Conservation (phyloP, 192 early-diverging fungal species). For the Allomyces arbusculus region DNA sequence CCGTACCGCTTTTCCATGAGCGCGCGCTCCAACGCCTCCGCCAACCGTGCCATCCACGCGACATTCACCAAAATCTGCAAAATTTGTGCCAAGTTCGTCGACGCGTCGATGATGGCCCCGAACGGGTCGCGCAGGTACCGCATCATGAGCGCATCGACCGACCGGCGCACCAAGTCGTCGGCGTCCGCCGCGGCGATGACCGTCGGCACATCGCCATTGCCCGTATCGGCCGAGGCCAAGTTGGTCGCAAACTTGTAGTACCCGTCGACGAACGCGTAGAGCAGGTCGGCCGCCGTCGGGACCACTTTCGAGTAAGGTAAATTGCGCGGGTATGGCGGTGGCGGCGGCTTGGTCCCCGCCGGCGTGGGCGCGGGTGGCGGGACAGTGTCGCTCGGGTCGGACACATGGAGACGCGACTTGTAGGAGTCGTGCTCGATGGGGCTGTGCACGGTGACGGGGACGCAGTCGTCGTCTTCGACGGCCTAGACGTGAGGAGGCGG, state of each 20-base stretch:
- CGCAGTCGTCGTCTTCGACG: conserved; percentile 61
- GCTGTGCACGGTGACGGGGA: conserved; percentile 46
- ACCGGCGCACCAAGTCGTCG: conserved; percentile 8
- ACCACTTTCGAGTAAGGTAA: conserved; percentile 70
- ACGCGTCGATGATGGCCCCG: conserved; percentile 33
- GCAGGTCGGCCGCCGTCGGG: conserved; percentile 13
- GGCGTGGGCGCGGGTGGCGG: no score
- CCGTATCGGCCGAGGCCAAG: background rate
- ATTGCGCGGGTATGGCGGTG: conserved; percentile 37
- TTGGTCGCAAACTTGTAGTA: background rate
- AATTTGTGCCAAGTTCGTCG: conserved; percentile 51
- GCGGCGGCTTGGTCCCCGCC: no score
- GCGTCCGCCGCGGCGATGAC: background rate
- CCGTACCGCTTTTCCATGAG: conserved; percentile 36
- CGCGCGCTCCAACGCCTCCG: conserved; percentile 54
- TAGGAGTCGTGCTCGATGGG: conserved; percentile 30
- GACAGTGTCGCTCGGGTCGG: no score
- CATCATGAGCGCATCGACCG: conserved; percentile 47
- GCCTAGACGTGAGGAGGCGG: conserved; percentile 18
- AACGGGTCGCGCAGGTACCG: conserved; percentile 47
- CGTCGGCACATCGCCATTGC: background rate
- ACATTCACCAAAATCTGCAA: conserved; percentile 43
- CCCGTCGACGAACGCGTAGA: background rate
- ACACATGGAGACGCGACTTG: no score
- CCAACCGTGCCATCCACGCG: conserved; percentile 7